Evolutionary conservation across 139 green algal species (phyloP), one percentile per base, ranked within the genome.

Genomic region (Ettlia oleoabundans): DNA sequence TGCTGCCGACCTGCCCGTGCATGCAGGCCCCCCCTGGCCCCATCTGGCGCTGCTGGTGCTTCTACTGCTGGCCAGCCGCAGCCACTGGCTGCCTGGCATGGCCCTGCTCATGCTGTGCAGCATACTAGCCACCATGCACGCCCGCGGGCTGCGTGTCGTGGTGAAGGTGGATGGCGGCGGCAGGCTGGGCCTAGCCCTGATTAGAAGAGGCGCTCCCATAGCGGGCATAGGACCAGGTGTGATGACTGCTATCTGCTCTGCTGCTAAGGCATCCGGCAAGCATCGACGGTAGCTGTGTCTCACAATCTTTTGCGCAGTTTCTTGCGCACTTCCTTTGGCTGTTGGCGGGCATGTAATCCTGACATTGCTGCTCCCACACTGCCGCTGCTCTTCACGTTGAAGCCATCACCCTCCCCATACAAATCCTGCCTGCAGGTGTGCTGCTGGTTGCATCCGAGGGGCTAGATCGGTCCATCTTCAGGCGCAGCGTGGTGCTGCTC

Each of bases 41-140:
- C 86, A 88, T 66, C 40, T 89, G 8, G 79, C 78, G 2, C 73
- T 90, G 33, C 53, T 89, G 42, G n/a, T 83, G 64, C 64, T 90
- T 41, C 71, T 90, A 30, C 55, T 90, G 63, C 58, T 85, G 64
- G 82, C 69, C 58, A 76, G 64, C 28, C 86, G 86, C 47, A 66
- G 62, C 43, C 83, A 87, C 75, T 74, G 68, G 79, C 43, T 86
- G 63, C 63, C 86, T 35, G 68, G 28, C 7, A n/a, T 84, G 40
- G 69, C 43, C 9, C 69, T 85, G 53, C 75, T 90, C 38, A 19
- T 69, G 21, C 40, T 71, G 0, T 81, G 40, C 38, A 78, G 22
- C 37, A 10, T 82, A 26, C 76, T 90, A n/a, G 80, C 80, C 18
- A 51, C 62, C 2, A 47, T 90, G 76, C 84, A 90, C 28, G 76